Base-by-base conservation (phyloP, 345 rosid genomes). In the Hibiscus mutabilis region DNA sequence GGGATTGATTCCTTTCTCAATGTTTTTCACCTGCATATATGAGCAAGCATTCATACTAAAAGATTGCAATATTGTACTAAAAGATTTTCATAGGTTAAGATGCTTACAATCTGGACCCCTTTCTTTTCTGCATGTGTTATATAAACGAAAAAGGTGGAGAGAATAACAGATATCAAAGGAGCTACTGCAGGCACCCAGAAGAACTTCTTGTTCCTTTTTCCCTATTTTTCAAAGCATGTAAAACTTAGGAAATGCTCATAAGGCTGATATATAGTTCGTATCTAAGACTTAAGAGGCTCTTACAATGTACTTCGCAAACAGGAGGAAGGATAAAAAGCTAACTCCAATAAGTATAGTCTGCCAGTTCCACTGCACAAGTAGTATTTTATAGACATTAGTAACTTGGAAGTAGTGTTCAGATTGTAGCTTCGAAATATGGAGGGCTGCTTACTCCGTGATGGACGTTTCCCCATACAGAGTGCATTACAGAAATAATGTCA, bases 151-250 rank as follows among this genome's bases (percentile, higher is more conserved):
- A 95, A 86, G 67, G 99, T 95, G 49, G 98, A 90, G 47, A 95
- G 73, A 70, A 90, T 18, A 68, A 95, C 98, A 0, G 97, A 95
- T 78, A 86, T 66, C 85, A 95, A 57, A 1, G 99, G 99, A 22
- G 97, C 97, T 55, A 92, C 71, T 19, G 98, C 97, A 16, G 98
- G 91, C 53, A 92, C 81, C 99, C 98, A 95, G 75, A 95, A 95
- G 35, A 86, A 56, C 68, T 86, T 92, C 77, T 53, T 87, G 86
- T 81, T 87, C 84, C 80, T 90, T 73, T 90, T 95, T 69, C 99
- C 99, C 97, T 94, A 85, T 75, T 83, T 25, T 73, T 21, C 60
- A 60, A 65, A 74, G 1, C 27, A 37, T 62, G 58, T 68, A 13
- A 65, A 61, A 33, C 73, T 77, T 35, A 73, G 53, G 14, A 73